Base-by-base conservation (phyloP, 257 asterid species). In the Solanum boliviense region DNA sequence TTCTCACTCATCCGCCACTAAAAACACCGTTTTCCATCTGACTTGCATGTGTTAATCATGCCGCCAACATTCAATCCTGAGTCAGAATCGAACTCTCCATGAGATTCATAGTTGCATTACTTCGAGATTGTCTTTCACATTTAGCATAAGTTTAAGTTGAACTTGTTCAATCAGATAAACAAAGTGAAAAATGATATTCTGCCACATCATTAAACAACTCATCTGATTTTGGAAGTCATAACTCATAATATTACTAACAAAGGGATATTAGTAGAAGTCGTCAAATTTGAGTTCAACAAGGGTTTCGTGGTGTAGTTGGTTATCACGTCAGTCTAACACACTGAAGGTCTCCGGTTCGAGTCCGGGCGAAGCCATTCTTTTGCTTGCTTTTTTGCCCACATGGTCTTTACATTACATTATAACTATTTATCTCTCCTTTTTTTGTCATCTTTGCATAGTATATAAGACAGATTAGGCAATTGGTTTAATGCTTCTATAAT, bases 231-330 rank as follows among this genome's bases (percentile, higher is more conserved):
- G 27, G 83, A 31, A 73, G 48, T 5, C 8, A 36, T 1, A 75
- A 36, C 3, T 2, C 4, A 74, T 2, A 74, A 36, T 10, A 39
- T 74, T 2, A 11, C 7, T 74, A 3, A 16, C n/a, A 21, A 15
- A 15, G 4, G 3, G 5, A 15, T 31, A 5, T 52, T 52, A 52
- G 9, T 18, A 18, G 9, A 18, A 18, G 10, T 52, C n/a, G 0
- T 52, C 62, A 20, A 6, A 56, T 56, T 56, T 56, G n/a, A 56
- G 4, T 18, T 7, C 9, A 56, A 56, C 65, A 56, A 18, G 65
- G 95, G 95, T 92, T 72, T 94, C 95, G 95, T 93, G 95, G 95
- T 94, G 96, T 94, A 94, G 98, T 93, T 94, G 96, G 98, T 93
- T 94, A 94, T 93, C 95, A 93, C 93, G 95, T 94, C 96, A 92